Base-by-base conservation (phyloP, 345 rosid species). In the Sonneratia caseolaris region DNA sequence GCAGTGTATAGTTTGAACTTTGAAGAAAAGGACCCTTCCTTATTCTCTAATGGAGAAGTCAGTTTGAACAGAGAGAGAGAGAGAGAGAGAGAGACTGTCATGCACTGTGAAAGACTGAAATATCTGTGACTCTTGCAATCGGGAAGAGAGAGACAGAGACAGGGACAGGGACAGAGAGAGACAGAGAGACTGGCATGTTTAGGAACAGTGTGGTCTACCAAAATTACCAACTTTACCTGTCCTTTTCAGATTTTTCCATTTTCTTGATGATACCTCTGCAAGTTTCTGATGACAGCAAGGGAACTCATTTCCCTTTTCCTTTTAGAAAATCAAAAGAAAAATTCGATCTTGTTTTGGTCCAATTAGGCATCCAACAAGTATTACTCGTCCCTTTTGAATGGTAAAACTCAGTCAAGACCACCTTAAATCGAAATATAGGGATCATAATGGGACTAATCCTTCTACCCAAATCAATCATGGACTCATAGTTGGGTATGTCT, bases 201-300 rank as follows among this genome's bases (percentile, higher is more conserved):
- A 70, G 71, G 65, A 69, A 43, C 68, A 71, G 49, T 38, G 66
- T 18, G 72, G 73, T 70, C 81, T 62, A 64, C 68, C 68, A 74
- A 78, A 78, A 72, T 72, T 68, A 72, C 76, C 68, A 76, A 68
- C 74, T 71, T 71, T 37, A 43, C 64, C 38, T 62, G 74, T 70
- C 80, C 76, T 61, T 55, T 73, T 71, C 67, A 47, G 15, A 24
- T 57, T n/a, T 22, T 57, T 57, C 64, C 64, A 57, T 57, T 57
- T 57, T 57, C 64, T 57, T 57, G 64, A 57, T 57, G n/a, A 57
- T n/a, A 8, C 11, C 11, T n/a, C n/a, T 53, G 57, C 57, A 15
- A 53, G 22, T 57, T 22, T 57, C 64, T 57, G 64, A n/a, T n/a
- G 64, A 57, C 32, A 21, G 35, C 32, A 57, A 21, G 24, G n/a